Conservation (phyloP, 1,139 yeast genomes). For the Schizosaccharomyces versatilis region DNA sequence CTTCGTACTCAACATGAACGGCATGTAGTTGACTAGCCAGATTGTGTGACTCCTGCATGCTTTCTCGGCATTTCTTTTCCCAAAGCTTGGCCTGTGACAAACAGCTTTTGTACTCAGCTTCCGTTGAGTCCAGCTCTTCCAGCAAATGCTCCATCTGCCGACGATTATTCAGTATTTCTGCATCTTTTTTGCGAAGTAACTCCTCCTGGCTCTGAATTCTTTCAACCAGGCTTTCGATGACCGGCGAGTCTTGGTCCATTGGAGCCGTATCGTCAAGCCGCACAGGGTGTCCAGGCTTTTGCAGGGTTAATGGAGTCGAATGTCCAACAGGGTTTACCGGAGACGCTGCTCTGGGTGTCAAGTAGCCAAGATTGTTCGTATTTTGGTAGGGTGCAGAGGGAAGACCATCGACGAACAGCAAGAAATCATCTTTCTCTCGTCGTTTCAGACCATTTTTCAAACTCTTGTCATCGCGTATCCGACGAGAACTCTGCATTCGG, state of each 20-base stretch:
- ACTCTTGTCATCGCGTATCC: too few relatives aligned
- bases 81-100: not conserved
- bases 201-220: not conserved
- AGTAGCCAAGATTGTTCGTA: not conserved
- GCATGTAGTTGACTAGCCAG: not conserved
- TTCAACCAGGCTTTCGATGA: not conserved
- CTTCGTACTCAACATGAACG: not conserved
- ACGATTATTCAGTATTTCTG: not conserved
- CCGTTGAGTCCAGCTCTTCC: not conserved
- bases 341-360: not conserved
- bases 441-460: too few relatives aligned
- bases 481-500: not conserved
- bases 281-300: not conserved
- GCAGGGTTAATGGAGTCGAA: not conserved
- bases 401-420: too few relatives aligned
- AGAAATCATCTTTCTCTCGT: too few relatives aligned
- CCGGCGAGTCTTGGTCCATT: not conserved
- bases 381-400: too few relatives aligned
- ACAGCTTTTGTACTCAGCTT: not conserved
- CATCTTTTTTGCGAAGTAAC: not conserved
- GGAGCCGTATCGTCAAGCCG: not conserved
- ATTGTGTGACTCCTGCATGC: not conserved
- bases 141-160: not conserved
- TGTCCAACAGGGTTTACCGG: not conserved
- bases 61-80: conserved; percentile 1